Evolutionary conservation across 2,329 filamentous ascomycete species (phyloP), one percentile per base, ranked within the genome.

Genomic region (Lasiodiplodia gonubiensis): DNA sequence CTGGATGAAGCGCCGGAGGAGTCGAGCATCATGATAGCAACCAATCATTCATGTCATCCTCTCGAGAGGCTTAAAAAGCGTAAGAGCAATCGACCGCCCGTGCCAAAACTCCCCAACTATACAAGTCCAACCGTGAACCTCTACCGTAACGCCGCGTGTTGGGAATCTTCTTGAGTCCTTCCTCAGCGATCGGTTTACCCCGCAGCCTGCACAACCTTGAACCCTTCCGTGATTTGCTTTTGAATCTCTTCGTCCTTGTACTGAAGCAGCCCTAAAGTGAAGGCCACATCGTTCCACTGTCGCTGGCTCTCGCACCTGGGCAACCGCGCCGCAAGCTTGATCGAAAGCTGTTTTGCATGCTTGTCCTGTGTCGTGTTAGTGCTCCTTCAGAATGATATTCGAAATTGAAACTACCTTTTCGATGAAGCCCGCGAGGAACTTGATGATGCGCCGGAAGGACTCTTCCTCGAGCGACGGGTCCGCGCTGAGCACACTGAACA

Each of bases 211-310:
- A 85, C 80, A 67, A 84, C 77, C 72, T 83, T 84, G 81, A 93
- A 95, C 0, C 92, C 92, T 69, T 92, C 92, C 0, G 86, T 81
- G 21, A 96, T 85, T 68, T 90, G 77, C 82, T 93, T 95, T 68
- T 86, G 85, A 67, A 97, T 96, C 54, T 96, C 92, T 75, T 97
- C 92, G 73, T 94, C 94, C 84, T 95, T 96, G 78, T 99, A 95
- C 75, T 93, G 94, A 67, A 99, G 81, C 68, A 97, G 80, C 2
- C 93, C 93, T 68, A 99, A 81, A 3, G 94, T 94, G 82, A 93
- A 99, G 0, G 94, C 92, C 52, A 98, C 94, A 80, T 99, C 95
- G 76, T 94, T 97, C 95, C 95, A 99, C 77, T 98, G 94, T 70
- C 94, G 86, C 81, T 99, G 94, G 57, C 87, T 97, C 76, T 97